Conservation (phyloP, 768 basidiomycete species). For the Hydnum rufescens region DNA sequence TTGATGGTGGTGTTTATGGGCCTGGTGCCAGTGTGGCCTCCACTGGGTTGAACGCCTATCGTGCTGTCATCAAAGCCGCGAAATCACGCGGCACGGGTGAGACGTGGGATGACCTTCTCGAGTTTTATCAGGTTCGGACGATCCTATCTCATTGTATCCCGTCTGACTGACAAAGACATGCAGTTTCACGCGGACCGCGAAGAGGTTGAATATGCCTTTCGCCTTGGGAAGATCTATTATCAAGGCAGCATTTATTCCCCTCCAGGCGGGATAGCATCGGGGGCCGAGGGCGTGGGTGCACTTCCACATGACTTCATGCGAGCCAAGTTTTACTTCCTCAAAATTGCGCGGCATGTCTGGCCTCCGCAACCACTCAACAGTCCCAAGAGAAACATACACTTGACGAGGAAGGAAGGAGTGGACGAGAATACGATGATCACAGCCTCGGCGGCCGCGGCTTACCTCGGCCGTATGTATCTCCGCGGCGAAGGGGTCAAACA, state of each 20-base stretch:
- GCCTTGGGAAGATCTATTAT: constrained; percentile 90
- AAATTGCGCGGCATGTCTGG: constrained; percentile 75
- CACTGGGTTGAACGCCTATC: constrained; percentile 49
- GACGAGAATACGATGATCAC: constrained; percentile 40
- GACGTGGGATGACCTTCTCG: constrained; percentile 81
- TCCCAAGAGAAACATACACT: constrained; percentile 17
- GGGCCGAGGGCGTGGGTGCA: constrained; percentile 84
- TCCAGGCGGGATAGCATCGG: constrained; percentile 62
- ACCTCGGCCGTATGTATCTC: constrained; percentile 83
- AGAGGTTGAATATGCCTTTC: constrained; percentile 72
- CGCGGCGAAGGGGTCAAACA: constrained; percentile 78
- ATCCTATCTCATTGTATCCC: not conserved
- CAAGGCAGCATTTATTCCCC: constrained; percentile 79
- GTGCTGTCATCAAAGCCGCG: constrained; percentile 69
- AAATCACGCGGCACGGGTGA: constrained; percentile 72
- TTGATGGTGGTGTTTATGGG: constrained; percentile 84
- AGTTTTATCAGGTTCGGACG: constrained; percentile 57
- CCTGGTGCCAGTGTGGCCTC: constrained; percentile 88
- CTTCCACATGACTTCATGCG: constrained; percentile 57
- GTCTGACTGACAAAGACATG: constrained; percentile 6
- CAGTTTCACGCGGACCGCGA: constrained; percentile 93
- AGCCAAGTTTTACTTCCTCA: constrained; percentile 67
- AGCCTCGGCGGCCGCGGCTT: constrained; percentile 68
- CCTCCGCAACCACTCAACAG: constrained; percentile 31
- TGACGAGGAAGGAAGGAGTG: constrained; percentile 18